Evolutionary conservation across 2,329 filamentous ascomycete species (phyloP).

Genomic region (Phaeosphaeria sp.): DNA sequence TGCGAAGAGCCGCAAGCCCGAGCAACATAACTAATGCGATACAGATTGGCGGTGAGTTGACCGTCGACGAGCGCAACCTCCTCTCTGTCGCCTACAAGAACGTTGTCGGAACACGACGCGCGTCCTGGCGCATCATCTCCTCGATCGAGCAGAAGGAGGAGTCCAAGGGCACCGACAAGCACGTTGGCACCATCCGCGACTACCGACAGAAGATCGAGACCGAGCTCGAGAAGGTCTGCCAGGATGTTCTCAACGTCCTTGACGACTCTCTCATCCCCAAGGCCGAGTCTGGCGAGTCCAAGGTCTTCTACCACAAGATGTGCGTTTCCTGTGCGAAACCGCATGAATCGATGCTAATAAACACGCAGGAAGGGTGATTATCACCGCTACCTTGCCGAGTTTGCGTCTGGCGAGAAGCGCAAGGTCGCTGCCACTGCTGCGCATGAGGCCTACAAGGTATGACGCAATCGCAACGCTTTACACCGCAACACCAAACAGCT

Average conservation of each 20-base stretch:
- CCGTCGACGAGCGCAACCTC: constrained; percentile 81
- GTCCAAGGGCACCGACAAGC: constrained; percentile 96
- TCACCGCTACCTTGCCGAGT: constrained; percentile 94
- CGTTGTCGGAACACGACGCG: constrained; percentile 96
- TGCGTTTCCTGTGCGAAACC: constrained; percentile 57
- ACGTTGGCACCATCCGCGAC: constrained; percentile 90
- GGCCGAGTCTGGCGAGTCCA: constrained; percentile 95
- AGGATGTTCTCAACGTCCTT: constrained; percentile 95
- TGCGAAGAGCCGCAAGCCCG: constrained; percentile 15
- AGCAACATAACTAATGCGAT: constrained; percentile 25
- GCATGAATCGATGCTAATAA: constrained; percentile 19
- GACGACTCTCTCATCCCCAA: constrained; percentile 94
- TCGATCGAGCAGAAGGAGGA: constrained; percentile 99
- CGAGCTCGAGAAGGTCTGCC: constrained; percentile 97
- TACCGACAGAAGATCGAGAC: constrained; percentile 98
- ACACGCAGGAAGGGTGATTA: constrained; percentile 88
- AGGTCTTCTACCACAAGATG: constrained; percentile 99
- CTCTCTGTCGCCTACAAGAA: constrained; percentile 99
- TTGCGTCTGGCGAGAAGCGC: constrained; percentile 90
- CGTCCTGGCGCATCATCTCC: constrained; percentile 98
- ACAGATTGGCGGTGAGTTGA: constrained; percentile 71
- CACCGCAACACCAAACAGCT: constrained; percentile 21
- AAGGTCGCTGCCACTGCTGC: constrained; percentile 86
- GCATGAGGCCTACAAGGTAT: constrained; percentile 97
- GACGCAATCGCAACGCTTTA: constrained; percentile 38